Evolutionary conservation across 352 stramenopile genomes (phyloP).

Genomic region (Globisporangium lucens): DNA sequence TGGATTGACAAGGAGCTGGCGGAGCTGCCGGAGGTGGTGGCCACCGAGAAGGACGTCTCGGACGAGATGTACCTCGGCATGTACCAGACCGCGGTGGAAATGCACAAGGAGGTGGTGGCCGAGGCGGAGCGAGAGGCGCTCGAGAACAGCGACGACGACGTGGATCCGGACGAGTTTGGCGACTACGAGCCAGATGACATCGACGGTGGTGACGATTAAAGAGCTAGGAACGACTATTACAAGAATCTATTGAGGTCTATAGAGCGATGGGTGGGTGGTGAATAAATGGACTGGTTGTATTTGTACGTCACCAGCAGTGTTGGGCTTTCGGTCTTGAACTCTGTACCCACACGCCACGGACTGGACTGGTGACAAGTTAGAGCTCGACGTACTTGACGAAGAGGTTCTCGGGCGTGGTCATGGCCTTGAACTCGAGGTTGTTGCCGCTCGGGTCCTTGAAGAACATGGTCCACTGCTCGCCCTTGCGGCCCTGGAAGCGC

Average conservation of each 20-base stretch:
- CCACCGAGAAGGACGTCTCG: slow-evolving; percentile 47
- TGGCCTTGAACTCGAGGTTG: slow-evolving; percentile 99
- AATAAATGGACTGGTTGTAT: slow-evolving; percentile 11
- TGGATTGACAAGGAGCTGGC: slow-evolving; percentile 85
- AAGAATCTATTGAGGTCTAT: neutral
- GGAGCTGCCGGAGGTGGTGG: slow-evolving; percentile 39
- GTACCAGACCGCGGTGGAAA: slow-evolving; percentile 84
- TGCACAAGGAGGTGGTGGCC: slow-evolving; percentile 70
- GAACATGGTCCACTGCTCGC: slow-evolving; percentile 99
- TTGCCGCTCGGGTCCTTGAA: slow-evolving; percentile 98
- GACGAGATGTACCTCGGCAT: slow-evolving; percentile 88
- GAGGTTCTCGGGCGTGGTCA: slow-evolving; percentile 95
- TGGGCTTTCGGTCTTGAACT: slow-evolving; percentile 9
- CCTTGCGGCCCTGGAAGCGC: slow-evolving; percentile 91
- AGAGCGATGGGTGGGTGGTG: neutral
- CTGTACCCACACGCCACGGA: neutral
- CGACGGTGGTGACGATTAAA: slow-evolving; percentile 44
- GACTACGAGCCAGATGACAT: slow-evolving; percentile 54
- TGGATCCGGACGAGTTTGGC: slow-evolving; percentile 42
- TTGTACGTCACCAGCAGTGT: slow-evolving; percentile 3
- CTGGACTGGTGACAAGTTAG: slow-evolving; percentile 20
- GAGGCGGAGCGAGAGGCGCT: slow-evolving; percentile 31
- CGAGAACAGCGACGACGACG: slow-evolving; percentile 33
- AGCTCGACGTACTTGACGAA: slow-evolving; percentile 97
- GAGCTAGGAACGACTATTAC: neutral